Evolutionary conservation across 2,329 filamentous ascomycete genomes (phyloP).

Genomic region (Beauveria rudraprayagi): DNA sequence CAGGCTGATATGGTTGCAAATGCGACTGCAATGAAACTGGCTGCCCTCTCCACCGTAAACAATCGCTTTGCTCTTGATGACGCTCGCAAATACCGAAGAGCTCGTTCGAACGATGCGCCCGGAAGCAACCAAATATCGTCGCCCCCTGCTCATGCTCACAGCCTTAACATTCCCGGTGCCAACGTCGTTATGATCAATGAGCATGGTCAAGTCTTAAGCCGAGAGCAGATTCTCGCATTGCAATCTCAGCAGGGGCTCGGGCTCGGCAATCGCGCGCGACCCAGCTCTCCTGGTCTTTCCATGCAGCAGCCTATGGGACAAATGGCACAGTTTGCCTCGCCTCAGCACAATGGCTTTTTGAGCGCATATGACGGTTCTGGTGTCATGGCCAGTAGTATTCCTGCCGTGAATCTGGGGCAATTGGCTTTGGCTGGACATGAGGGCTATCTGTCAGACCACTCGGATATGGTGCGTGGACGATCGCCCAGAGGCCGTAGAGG

Average conservation of each 20-base stretch:
- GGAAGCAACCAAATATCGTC: constrained; percentile 55
- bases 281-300: constrained; percentile 79
- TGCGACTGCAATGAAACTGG: constrained; percentile 97
- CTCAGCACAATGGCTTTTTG: constrained; percentile 90
- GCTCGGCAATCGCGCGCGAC: constrained; percentile 70
- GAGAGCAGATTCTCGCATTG: constrained; percentile 76
- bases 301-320: constrained; percentile 60
- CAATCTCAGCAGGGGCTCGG: constrained; percentile 58
- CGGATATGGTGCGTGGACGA: constrained; percentile 80
- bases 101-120: constrained; percentile 78
- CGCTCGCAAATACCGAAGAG: constrained; percentile 88
- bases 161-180: constrained; percentile 55
- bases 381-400: constrained; percentile 63
- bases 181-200: constrained; percentile 94
- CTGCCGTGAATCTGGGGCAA: constrained; percentile 61
- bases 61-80: constrained; percentile 96
- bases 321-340: constrained; percentile 69
- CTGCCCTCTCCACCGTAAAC: constrained; percentile 93
- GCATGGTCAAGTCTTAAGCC: constrained; percentile 76
- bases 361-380: constrained; percentile 75
- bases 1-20: constrained; percentile 98
- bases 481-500: constrained; percentile 88
- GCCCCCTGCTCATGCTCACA: constrained; percentile 38
- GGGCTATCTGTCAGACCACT: constrained; percentile 89
- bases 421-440: constrained; percentile 65